Evolutionary conservation across 441 rosid species (phyloP), one percentile per base, ranked within the genome.

Genomic region (Eruca vesicaria): DNA sequence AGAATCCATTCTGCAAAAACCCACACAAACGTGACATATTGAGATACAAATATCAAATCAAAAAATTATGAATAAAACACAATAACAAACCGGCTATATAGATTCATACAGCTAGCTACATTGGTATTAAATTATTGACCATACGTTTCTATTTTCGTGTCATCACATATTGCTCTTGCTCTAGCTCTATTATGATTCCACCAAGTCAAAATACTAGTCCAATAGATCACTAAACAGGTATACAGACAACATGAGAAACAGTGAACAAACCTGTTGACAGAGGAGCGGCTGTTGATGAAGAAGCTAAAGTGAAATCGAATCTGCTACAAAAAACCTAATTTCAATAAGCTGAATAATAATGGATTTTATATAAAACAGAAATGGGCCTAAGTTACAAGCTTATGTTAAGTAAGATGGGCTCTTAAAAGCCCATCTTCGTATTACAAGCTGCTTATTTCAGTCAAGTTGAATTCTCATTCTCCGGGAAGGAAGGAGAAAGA

Each of bases 1-100:
- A 31, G 90, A 84, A 73, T 93, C 98, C 98, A 93, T 93, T 56
- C 90, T 90, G 55, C 63, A 7, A 5, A 28, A 5, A 66, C 21
- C 21, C 20, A 41, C n/a, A 45, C 59, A 20, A 9, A 1, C 4
- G 20, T 5, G 19, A 15, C 53, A 45, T 6, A n/a, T n/a, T 45
- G n/a, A 48, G 5, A 48, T 48, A 3, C 55, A 2, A 20, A 48
- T 48, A 48, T 7, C 20, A 6, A 15, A 10, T 0, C 0, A 36
- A 36, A 36, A 7, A 36, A 14, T 3, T 9, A 36, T 36, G 58
- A 12, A 53, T 5, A 5, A 53, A 5, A 3, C 20, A 48, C 1
- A 16, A 28, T 6, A 28, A 28, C 7, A 43, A 43, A 23, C 19
- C 53, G 15, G 10, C 21, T 15, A 5, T n/a, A 45, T 23, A 43